These are phyloP conservation scores for Lentinula novae-zelandiae DNA, from an alignment of 1,284 basidiomycete species.

Conservation along the genomic window DNA sequence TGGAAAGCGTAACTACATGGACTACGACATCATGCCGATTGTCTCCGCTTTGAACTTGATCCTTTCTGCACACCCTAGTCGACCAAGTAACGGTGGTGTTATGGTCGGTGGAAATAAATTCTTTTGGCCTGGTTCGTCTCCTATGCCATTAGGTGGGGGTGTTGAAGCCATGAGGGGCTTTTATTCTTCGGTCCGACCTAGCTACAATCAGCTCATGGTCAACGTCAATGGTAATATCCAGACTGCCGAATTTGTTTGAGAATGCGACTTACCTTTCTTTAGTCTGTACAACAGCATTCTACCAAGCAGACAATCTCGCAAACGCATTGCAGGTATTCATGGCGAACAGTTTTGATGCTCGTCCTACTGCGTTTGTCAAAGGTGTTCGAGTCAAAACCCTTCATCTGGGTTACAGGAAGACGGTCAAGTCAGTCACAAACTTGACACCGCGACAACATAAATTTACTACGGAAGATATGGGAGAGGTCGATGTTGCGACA, in stretches of 20 bases:
- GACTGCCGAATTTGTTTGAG: background rate
- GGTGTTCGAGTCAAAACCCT: conserved; percentile 55
- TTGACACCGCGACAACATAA: conserved; percentile 45
- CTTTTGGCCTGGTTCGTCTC: conserved; percentile 57
- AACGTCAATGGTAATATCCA: conserved; percentile 58
- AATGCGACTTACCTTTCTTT: background rate
- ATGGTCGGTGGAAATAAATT: conserved; percentile 74
- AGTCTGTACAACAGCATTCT: conserved; percentile 77
- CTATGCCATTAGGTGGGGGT: conserved; percentile 52
- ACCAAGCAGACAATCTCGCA: conserved; percentile 59
- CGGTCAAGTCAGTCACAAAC: conserved; percentile 48
- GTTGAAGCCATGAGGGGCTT: conserved; percentile 71
- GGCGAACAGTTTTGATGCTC: conserved; percentile 47
- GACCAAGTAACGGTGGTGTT: conserved; percentile 47
- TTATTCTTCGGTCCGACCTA: conserved; percentile 71
- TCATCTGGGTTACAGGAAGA: conserved; percentile 60
- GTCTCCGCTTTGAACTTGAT: conserved; percentile 73
- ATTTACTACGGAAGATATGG: conserved; percentile 52
- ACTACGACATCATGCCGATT: conserved; percentile 63
- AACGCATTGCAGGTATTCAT: conserved; percentile 51
- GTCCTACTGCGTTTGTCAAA: conserved; percentile 47
- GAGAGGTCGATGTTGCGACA: conserved; percentile 52
- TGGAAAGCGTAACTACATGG: conserved; percentile 55
- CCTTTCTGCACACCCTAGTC: conserved; percentile 57
- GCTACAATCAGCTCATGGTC: conserved; percentile 71